phyloP scores from a whole-genome alignment of 768 basidiomycete genomes.

The Hemileccinum impolitum region DNA sequence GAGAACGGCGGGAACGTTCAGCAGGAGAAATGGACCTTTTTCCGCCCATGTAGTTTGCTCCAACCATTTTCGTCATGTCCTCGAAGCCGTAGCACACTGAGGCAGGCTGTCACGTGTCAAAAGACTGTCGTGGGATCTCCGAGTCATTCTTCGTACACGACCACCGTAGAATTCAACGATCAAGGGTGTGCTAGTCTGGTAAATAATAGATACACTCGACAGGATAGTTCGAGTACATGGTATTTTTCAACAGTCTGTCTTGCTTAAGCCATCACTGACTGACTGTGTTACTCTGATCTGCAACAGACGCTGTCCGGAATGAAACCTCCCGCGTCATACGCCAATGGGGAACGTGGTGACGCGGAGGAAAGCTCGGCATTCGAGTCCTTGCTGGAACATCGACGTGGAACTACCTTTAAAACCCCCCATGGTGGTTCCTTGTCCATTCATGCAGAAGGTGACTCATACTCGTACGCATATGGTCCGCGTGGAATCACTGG shows the following conservation, averaged over 20 bases:
- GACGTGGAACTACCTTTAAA: slow-evolving; percentile 16
- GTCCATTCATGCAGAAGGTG: slow-evolving; percentile 17
- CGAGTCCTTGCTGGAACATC: slow-evolving; percentile 17
- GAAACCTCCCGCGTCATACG: slow-evolving; percentile 12
- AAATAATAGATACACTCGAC: too few species aligned
- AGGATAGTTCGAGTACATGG: slow-evolving; percentile 8
- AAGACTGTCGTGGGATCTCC: too few species aligned
- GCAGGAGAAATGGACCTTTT: slow-evolving; percentile 43
- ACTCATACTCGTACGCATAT: slow-evolving; percentile 63
- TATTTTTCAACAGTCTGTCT: background rate
- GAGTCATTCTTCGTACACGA: too few species aligned
- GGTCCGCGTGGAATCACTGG: slow-evolving; percentile 69
- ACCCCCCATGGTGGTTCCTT: slow-evolving; percentile 29
- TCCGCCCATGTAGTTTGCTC: slow-evolving; percentile 78
- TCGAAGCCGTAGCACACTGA: too few species aligned
- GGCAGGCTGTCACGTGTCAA: too few species aligned
- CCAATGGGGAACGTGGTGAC: slow-evolving; percentile 9
- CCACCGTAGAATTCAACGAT: too few species aligned
- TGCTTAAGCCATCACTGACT: background rate
- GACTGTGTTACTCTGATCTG: background rate
- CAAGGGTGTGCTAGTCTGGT: too few species aligned
- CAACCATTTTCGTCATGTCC: slow-evolving; percentile 41
- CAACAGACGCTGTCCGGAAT: slow-evolving; percentile 4
- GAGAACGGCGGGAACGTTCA: background rate
- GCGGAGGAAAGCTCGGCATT: slow-evolving; percentile 11